A percentile compares a stretch with the other conserved stretches of the same genome.
Evolutionary conservation across 2,329 filamentous ascomycete species (phyloP).

Genomic region (Emergomyces orientalis): DNA sequence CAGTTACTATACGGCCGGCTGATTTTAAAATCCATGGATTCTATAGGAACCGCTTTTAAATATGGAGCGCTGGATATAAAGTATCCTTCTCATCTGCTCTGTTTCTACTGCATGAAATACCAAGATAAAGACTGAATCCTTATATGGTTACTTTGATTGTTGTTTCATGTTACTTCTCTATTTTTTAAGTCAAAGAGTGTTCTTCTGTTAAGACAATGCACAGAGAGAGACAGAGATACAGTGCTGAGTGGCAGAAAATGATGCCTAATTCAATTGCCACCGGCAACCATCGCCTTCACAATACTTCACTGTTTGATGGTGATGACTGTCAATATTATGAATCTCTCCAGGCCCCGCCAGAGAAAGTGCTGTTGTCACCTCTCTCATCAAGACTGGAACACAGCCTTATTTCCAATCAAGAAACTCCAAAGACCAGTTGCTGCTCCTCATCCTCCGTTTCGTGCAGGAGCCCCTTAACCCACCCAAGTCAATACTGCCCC

Average conservation of each 20-base stretch:
- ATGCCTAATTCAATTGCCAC: not conserved
- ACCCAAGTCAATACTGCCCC: not conserved
- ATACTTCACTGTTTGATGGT: not conserved
- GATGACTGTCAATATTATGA: not conserved
- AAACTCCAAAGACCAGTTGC: not conserved
- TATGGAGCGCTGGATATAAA: not conserved
- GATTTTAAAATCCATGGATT: not conserved
- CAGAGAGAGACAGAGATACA: slow-evolving; percentile 3
- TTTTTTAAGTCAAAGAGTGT: not conserved
- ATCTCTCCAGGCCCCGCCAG: not conserved
- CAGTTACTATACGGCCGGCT: not conserved
- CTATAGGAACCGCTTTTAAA: not conserved
- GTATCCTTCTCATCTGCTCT: not conserved
- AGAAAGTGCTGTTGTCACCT: not conserved
- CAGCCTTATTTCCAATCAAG: not conserved
- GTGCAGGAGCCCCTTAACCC: not conserved
- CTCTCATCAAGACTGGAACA: not conserved
- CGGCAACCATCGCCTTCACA: not conserved
- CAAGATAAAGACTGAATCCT: not conserved
- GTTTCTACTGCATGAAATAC: not conserved
- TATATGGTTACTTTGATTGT: not conserved
- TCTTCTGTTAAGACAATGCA: not conserved
- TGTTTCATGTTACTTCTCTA: not conserved
- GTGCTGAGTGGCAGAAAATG: slow-evolving; percentile 4
- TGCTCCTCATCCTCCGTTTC: not conserved